Conservation (phyloP, 306 rosid genomes). For the Oxytropis ochrocephala region DNA sequence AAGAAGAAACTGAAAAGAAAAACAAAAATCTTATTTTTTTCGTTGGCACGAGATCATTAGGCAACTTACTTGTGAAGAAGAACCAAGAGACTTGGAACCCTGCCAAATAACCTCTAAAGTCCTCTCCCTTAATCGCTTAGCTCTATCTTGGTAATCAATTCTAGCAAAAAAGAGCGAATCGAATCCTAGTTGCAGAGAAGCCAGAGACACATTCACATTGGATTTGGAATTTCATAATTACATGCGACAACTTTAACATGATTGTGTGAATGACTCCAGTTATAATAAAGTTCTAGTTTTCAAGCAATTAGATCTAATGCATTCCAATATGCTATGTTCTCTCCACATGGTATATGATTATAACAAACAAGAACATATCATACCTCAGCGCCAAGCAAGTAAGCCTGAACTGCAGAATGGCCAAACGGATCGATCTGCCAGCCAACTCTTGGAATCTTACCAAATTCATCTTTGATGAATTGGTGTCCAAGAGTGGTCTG, state of each 20-base stretch:
- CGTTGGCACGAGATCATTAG: constrained; percentile 5
- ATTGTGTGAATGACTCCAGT: neutral
- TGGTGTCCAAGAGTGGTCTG: constrained; percentile 81
- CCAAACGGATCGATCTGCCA: constrained; percentile 92
- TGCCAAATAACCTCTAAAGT: constrained; percentile 72
- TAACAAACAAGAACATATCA: constrained; percentile 24
- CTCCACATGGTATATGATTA: neutral
- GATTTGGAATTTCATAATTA: constrained; percentile 5
- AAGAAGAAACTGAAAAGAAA: neutral
- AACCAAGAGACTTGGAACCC: constrained; percentile 67
- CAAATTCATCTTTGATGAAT: constrained; percentile 56
- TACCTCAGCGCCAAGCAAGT: constrained; percentile 82
- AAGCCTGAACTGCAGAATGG: constrained; percentile 86
- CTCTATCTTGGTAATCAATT: constrained; percentile 88
- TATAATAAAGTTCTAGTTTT: neutral
- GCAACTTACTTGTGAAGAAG: constrained; percentile 70
- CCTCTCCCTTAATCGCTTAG: constrained; percentile 59
- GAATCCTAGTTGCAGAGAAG: constrained; percentile 67
- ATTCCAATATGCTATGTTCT: neutral
- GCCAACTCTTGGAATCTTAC: constrained; percentile 70
- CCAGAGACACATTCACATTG: neutral
- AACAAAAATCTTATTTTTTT: neutral
- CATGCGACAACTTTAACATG: neutral
- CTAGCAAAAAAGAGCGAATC: constrained; percentile 82
- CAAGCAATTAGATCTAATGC: neutral